Conservation (phyloP, 2,329 filamentous ascomycete species). For the Aspergillus sp. region DNA sequence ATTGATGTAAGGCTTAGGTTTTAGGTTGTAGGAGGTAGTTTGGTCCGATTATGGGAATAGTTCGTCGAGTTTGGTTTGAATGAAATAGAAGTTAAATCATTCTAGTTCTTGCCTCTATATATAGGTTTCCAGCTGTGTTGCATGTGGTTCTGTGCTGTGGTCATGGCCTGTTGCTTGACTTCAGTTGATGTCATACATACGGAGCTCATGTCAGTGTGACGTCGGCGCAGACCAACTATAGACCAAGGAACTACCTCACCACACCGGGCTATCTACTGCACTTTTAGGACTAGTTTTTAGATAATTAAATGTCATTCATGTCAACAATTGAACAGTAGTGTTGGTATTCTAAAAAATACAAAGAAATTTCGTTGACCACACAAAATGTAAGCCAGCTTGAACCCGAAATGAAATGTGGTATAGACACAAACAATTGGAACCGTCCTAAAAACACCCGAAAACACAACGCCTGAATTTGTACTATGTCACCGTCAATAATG, state of each 20-base stretch:
- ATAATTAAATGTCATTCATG: no score
- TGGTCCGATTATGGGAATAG: neutral
- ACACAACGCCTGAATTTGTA: neutral
- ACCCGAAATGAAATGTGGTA: no score
- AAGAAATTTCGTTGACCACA: no score
- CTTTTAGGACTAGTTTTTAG: no score
- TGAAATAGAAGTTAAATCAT: neutral
- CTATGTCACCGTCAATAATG: neutral
- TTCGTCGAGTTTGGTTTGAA: neutral
- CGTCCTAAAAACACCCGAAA: neutral
- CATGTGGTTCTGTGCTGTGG: neutral
- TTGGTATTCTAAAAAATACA: no score
- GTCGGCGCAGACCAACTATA: neutral
- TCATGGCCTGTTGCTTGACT: neutral
- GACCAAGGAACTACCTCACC: neutral
- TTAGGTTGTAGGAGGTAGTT: neutral
- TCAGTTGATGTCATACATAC: conserved; percentile 1
- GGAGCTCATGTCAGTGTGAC: conserved; percentile 3
- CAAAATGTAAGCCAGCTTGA: no score
- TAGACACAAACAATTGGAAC: no score
- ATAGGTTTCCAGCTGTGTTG: neutral
- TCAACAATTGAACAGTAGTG: no score
- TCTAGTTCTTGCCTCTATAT: neutral
- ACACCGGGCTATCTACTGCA: neutral
- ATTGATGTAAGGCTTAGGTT: no score